phyloP scores from a whole-genome alignment of 129 eudicot species.

The Arctium minus region DNA sequence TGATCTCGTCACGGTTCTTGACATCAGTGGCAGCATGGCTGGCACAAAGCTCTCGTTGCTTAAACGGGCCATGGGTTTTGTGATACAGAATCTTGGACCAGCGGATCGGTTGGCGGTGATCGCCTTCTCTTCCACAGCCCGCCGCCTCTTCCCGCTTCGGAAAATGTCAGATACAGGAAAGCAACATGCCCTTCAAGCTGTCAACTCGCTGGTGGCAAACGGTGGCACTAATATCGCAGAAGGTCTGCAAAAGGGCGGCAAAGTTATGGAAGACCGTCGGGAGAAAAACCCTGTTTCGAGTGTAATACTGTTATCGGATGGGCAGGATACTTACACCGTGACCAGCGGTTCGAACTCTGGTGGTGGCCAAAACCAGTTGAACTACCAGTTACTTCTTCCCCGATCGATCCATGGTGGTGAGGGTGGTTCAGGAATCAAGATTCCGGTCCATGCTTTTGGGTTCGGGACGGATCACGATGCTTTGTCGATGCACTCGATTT shows the following conservation, averaged over 20 bases:
- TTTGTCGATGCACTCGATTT: constrained; percentile 58
- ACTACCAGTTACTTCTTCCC: constrained; percentile 48
- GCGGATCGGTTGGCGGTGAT: constrained; percentile 67
- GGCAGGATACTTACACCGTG: constrained; percentile 71
- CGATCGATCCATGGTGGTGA: constrained; percentile 30
- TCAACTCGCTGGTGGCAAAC: constrained; percentile 63
- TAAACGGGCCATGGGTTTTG: constrained; percentile 90
- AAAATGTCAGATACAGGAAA: constrained; percentile 73
- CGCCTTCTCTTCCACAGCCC: constrained; percentile 78
- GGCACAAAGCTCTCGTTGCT: constrained; percentile 82
- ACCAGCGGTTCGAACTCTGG: constrained; percentile 1
- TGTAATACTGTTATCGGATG: constrained; percentile 80
- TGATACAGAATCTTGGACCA: constrained; percentile 83
- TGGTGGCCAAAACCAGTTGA: constrained; percentile 20
- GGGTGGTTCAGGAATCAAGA: constrained; percentile 30
- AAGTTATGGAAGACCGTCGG: constrained; percentile 69
- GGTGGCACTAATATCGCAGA: constrained; percentile 92
- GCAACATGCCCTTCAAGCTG: constrained; percentile 61
- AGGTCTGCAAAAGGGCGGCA: constrained; percentile 70
- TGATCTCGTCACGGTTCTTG: constrained; percentile 88
- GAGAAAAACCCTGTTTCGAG: constrained; percentile 78
- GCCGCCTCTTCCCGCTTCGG: constrained; percentile 70
- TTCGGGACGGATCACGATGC: constrained; percentile 79
- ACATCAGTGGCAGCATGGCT: constrained; percentile 90
- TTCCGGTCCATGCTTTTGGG: constrained; percentile 83